A percentile compares a stretch with the other conserved stretches of the same genome.
phyloP scores from a whole-genome alignment of 2,329 filamentous ascomycete species.

The Scedosporium apiospermum region DNA sequence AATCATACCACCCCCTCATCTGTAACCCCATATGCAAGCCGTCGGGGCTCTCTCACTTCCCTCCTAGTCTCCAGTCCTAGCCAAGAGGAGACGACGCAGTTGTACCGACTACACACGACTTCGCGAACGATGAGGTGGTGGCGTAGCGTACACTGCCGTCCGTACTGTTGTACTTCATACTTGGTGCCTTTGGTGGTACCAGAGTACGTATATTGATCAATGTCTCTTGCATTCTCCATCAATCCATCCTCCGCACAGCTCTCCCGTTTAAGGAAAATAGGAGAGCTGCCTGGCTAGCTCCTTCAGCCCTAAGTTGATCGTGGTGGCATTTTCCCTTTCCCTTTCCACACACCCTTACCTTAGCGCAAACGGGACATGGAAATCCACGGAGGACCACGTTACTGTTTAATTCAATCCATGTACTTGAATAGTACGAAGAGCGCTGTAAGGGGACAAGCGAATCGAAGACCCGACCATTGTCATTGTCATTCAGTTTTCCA shows the following conservation, averaged over 20 bases:
- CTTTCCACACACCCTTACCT: neutral
- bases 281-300: neutral
- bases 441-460: slow-evolving; percentile 10
- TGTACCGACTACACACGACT: too few relatives aligned
- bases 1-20: neutral
- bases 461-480: neutral
- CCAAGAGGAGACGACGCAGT: neutral
- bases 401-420: neutral
- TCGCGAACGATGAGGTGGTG: too few relatives aligned
- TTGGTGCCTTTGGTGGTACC: neutral
- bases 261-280: slow-evolving; percentile 4
- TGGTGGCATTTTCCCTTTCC: neutral
- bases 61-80: neutral
- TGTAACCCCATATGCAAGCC: slow-evolving; percentile 1
- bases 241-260: slow-evolving; percentile 4
- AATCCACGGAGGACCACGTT: neutral
- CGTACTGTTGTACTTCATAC: neutral
- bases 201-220: neutral
- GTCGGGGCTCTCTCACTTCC: neutral
- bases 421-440: slow-evolving; percentile 6
- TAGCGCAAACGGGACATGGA: neutral
- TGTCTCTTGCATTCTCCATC: too few relatives aligned
- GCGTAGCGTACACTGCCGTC: neutral
- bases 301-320: slow-evolving; percentile 5
- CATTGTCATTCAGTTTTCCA: too few relatives aligned